Evolutionary conservation across 2,329 filamentous ascomycete genomes (phyloP), one percentile per base, ranked within the genome.

Genomic region (Basipetospora chlamydospora): DNA sequence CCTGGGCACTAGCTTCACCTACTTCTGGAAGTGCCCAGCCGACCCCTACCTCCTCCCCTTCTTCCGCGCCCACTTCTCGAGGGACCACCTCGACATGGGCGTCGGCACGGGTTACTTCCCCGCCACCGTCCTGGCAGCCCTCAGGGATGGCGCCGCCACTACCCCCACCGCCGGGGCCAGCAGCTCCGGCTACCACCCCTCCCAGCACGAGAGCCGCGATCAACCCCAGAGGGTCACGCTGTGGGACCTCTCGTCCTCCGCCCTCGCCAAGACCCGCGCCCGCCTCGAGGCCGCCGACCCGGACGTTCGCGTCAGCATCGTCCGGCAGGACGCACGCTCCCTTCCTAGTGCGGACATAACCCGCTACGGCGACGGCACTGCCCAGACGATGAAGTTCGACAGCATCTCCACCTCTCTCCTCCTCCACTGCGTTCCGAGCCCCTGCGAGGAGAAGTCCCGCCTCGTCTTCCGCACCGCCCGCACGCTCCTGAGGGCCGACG

Each of bases 41-140:
- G 36, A 36, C 1, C 33, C 38, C 5, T 33, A 55, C 9, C 50
- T 57, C 9, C 43, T 55, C 3, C 55, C 54, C 3, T 50, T 59
- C 26, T 60, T 58, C 46, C 40, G 40, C 32, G 45, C 51, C 22
- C 46, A 55, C 41, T 51, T 60, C 38, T 51, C 54, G 5, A 33
- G 42, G n/a, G 44, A 47, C 18, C 59, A 61, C 38, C 51, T 61
- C 15, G 58, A 61, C 43, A 47, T 56, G 17, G 58, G 58, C 33
- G 57, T 60, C n/a, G 58, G 53, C 2, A 55, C 54, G 3, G 58
- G 57, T 9, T 61, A 51, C 42, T 59, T 57, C 33, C 57, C 55
- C 1, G 47, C 52, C 18, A 41, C 39, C 9, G 47, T 51, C 5
- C 43, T 57, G 17, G 31, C 39, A 11, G 21, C 12, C 15, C 3